Evolutionary conservation across 2,329 filamentous ascomycete genomes (phyloP).

Genomic region (Metarhizium humberi): DNA sequence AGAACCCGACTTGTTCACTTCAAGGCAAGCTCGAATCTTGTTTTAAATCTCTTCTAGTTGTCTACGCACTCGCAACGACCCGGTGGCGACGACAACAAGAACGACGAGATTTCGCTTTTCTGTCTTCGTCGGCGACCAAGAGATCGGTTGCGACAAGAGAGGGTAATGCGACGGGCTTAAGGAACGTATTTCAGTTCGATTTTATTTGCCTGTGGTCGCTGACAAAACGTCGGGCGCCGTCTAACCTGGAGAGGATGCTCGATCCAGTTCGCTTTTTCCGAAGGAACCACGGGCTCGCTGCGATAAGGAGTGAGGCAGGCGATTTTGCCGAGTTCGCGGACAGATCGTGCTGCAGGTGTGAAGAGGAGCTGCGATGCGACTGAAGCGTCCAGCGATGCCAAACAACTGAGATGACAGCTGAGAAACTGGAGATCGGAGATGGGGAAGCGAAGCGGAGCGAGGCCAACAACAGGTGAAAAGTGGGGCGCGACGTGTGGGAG

Average conservation of each 20-base stretch:
- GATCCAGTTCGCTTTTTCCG: conserved; percentile 9
- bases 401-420: conserved; percentile 10
- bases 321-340: conserved; percentile 4
- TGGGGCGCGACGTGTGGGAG: conserved; percentile 22
- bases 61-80: conserved; percentile 28
- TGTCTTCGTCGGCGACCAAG: conserved; percentile 25
- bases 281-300: conserved; percentile 6
- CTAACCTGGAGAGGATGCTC: conserved; percentile 8
- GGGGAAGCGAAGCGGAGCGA: conserved; percentile 11
- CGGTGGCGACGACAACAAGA: conserved; percentile 19
- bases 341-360: conserved; percentile 5
- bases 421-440: conserved; percentile 3
- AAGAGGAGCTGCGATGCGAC: conserved; percentile 7
- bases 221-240: conserved; percentile 16
- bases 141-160: conserved; percentile 22
- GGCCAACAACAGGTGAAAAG: conserved; percentile 11
- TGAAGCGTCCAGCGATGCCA: conserved; percentile 12
- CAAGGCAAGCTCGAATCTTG: conserved; percentile 19
- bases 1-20: conserved; percentile 17
- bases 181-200: conserved; percentile 34
- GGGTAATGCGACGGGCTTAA: conserved; percentile 20
- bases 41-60: conserved; percentile 20
- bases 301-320: conserved; percentile 3
- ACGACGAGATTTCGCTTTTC: conserved; percentile 23
- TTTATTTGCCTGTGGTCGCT: conserved; percentile 18